A percentile compares a stretch with the other conserved stretches of the same genome.
Evolutionary conservation across 331 rosid genomes (phyloP).

Genomic region (Prunus yedoensis): DNA sequence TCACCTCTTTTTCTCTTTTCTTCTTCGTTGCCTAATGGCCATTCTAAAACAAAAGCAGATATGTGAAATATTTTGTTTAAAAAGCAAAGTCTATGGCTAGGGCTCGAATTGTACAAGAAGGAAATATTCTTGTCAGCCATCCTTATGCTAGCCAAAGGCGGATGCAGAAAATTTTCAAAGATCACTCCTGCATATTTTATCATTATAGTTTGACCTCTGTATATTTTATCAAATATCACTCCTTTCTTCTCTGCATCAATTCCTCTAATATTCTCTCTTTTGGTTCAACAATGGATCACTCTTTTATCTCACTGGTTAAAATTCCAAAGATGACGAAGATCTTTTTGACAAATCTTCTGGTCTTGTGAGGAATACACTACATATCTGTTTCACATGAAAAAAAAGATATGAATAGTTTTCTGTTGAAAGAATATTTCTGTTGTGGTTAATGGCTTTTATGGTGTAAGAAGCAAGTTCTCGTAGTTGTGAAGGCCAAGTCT

Average conservation of each 20-base stretch:
- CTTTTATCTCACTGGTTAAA: neutral
- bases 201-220: no score
- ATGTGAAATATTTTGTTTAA: conserved; percentile 3
- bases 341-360: neutral
- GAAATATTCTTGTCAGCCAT: conserved; percentile 45
- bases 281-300: neutral
- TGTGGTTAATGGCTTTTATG: neutral
- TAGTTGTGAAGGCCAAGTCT: neutral
- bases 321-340: neutral
- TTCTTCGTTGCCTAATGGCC: conserved; percentile 27
- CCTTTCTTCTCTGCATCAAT: neutral
- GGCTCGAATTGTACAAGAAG: conserved; percentile 25
- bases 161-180: no score
- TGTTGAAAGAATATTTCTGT: no score
- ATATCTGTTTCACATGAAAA: neutral
- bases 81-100: conserved; percentile 34
- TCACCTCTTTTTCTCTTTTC: neutral
- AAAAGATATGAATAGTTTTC: neutral
- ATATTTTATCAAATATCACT: no score
- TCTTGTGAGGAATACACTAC: neutral
- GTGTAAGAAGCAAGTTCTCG: neutral
- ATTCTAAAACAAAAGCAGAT: conserved; percentile 31
- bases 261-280: neutral
- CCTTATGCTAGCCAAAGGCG: neutral
- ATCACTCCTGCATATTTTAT: neutral